Percentiles rank a stretch among this genome's conserved stretches.
Conservation (phyloP, 2,329 filamentous ascomycete species). For the Dothistroma pini region DNA sequence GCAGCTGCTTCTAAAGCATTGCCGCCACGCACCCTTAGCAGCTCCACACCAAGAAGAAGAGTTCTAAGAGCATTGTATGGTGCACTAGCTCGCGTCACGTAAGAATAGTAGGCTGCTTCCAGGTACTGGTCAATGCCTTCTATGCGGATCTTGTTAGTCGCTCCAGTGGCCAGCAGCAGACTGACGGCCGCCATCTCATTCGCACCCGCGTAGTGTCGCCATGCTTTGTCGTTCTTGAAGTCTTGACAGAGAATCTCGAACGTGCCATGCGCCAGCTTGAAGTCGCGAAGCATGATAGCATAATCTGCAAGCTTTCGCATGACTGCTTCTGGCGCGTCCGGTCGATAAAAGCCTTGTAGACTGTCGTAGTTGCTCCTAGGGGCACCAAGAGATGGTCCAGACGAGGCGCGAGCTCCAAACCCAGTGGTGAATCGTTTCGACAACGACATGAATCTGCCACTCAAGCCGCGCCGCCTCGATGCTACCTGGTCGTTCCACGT, state of each 20-base stretch:
- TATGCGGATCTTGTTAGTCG: constrained; percentile 68
- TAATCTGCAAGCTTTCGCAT: constrained; percentile 94
- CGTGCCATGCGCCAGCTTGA: constrained; percentile 84
- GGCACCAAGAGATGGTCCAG: constrained; percentile 46
- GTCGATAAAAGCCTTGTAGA: constrained; percentile 73
- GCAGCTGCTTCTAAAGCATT: constrained; percentile 81
- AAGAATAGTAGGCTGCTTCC: constrained; percentile 88
- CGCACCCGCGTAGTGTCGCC: constrained; percentile 88
- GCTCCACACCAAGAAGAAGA: constrained; percentile 71
- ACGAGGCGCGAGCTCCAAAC: constrained; percentile 65
- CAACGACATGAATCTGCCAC: constrained; percentile 89
- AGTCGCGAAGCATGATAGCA: constrained; percentile 95
- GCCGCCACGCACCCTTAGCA: constrained; percentile 75
- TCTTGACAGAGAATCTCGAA: constrained; percentile 88
- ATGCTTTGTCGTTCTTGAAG: constrained; percentile 93
- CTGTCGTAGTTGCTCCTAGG: constrained; percentile 70
- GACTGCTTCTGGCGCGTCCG: constrained; percentile 80
- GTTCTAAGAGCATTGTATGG: constrained; percentile 78
- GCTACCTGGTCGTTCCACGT: constrained; percentile 98
- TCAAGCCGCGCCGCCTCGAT: constrained; percentile 80
- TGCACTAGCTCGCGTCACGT: constrained; percentile 76
- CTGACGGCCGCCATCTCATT: constrained; percentile 94
- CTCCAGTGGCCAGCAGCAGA: constrained; percentile 71
- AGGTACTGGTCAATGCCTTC: constrained; percentile 84
- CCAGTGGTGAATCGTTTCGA: constrained; percentile 78